phyloP scores from a whole-genome alignment of 2,329 filamentous ascomycete species.

The Torrubiellomyces zombiae region DNA sequence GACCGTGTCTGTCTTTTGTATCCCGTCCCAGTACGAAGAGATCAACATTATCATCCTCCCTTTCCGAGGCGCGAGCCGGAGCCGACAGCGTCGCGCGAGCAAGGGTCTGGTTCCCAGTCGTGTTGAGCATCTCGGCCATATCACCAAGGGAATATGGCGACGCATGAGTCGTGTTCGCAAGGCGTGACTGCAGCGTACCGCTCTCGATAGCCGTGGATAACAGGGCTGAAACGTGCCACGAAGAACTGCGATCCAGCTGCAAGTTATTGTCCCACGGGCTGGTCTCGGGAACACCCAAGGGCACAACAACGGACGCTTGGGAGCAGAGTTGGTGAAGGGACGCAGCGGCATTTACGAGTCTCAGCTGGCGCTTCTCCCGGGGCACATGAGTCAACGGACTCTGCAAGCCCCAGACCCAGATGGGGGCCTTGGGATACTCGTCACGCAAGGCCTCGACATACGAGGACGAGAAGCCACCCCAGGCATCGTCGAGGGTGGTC shows the following conservation, averaged over 20 bases:
- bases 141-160: constrained; percentile 36
- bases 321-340: constrained; percentile 52
- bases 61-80: constrained; percentile 12
- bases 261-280: too few relatives aligned
- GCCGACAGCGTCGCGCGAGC: constrained; percentile 55
- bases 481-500: constrained; percentile 57
- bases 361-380: constrained; percentile 34
- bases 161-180: constrained; percentile 30
- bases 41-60: constrained; percentile 14
- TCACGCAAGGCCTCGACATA: constrained; percentile 70
- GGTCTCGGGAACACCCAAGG: constrained; percentile 47
- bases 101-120: constrained; percentile 64
- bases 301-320: constrained; percentile 62
- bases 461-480: constrained; percentile 59
- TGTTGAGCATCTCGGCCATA: constrained; percentile 51
- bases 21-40: constrained; percentile 13
- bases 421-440: constrained; percentile 73
- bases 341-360: constrained; percentile 57
- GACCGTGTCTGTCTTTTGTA: constrained; percentile 1
- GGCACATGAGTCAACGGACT: constrained; percentile 35
- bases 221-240: constrained; percentile 69
- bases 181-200: constrained; percentile 57
- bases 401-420: constrained; percentile 80
- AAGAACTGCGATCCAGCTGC: constrained; percentile 43
- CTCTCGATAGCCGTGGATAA: constrained; percentile 64